phyloP scores from a whole-genome alignment of 2,329 filamentous ascomycete species.

The Zalaria obscura region DNA sequence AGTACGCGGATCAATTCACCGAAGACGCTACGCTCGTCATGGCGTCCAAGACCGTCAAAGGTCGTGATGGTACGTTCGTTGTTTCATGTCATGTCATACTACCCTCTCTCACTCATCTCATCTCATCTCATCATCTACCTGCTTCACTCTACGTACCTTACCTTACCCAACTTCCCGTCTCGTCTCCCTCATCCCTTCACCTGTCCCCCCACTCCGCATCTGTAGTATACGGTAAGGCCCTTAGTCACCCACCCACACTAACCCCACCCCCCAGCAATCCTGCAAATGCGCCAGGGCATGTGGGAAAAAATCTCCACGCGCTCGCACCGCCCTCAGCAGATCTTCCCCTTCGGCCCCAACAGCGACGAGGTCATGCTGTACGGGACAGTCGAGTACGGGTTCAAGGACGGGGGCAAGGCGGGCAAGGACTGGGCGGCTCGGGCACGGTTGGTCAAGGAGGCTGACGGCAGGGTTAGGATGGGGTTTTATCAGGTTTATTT shows the following conservation, averaged over 20 bases:
- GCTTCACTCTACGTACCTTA: not conserved
- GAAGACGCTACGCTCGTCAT: conserved; percentile 37
- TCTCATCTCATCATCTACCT: not conserved
- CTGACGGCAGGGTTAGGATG: conserved; percentile 37
- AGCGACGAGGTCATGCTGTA: conserved; percentile 39
- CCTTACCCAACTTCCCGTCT: no score
- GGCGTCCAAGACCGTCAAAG: conserved; percentile 32
- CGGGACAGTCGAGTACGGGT: conserved; percentile 36
- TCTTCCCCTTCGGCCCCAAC: conserved; percentile 35
- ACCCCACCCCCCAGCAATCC: conserved; percentile 27
- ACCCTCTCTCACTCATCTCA: not conserved
- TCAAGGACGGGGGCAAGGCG: conserved; percentile 35
- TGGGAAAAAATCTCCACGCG: conserved; percentile 38
- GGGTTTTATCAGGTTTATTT: conserved; percentile 41
- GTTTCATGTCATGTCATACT: not conserved
- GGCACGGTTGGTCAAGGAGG: conserved; percentile 36
- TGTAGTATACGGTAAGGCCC: no score
- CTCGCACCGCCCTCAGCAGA: conserved; percentile 30
- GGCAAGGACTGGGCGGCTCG: conserved; percentile 40
- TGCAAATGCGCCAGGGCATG: conserved; percentile 35
- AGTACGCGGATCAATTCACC: conserved; percentile 35
- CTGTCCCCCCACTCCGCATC: no score
- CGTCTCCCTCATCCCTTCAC: no score
- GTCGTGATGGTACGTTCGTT: conserved; percentile 26
- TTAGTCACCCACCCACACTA: no score